Conservation (phyloP, 148 eudicot species). For the Rhododendron griersonianum region DNA sequence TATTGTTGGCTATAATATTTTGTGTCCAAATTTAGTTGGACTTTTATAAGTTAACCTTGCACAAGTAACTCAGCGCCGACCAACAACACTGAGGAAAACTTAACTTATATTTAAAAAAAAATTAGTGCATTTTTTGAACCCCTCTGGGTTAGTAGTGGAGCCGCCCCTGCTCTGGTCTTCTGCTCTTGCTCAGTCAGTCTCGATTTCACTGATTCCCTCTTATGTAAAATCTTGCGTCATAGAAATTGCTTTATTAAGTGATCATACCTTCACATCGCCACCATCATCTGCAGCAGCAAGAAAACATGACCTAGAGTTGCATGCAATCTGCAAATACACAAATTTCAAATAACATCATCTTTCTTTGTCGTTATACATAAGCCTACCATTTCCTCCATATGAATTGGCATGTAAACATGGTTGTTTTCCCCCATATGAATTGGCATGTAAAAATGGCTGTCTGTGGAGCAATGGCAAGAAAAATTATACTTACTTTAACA, state of each 20-base stretch:
- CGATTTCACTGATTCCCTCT: not conserved
- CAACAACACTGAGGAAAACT: no score
- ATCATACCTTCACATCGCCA: constrained; percentile 87
- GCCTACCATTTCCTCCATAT: not conserved
- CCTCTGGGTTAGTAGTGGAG: no score
- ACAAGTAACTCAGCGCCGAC: no score
- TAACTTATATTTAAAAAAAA: no score
- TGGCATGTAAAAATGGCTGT: not conserved
- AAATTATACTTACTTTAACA: not conserved
- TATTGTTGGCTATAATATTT: no score
- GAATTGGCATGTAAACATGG: not conserved
- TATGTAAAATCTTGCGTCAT: not conserved
- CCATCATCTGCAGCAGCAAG: constrained; percentile 96
- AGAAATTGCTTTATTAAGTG: not conserved
- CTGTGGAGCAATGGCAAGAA: not conserved
- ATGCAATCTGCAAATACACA: constrained; percentile 50
- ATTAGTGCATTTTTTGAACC: no score
- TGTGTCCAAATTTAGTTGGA: no score
- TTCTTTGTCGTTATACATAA: not conserved
- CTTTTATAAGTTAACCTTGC: no score
- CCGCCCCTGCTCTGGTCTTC: not conserved
- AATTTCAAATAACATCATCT: not conserved
- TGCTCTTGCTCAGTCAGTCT: not conserved
- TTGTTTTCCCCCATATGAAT: not conserved
- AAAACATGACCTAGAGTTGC: constrained; percentile 79